Percentiles rank a stretch among this genome's conserved stretches.
Conservation (phyloP, 768 basidiomycete genomes). For the Suillus brevipes region DNA sequence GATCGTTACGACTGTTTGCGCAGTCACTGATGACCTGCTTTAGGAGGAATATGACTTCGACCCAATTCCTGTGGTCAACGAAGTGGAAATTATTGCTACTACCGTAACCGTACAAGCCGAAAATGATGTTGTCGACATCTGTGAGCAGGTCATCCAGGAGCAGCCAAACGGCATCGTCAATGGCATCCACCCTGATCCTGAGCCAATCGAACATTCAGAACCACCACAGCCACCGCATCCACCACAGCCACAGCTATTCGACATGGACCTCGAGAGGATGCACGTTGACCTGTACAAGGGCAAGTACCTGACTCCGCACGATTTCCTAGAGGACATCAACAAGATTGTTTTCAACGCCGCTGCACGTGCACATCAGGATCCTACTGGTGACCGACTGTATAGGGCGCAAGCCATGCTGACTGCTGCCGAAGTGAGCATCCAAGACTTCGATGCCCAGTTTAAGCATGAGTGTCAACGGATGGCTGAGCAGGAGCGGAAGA, state of each 20-base stretch:
- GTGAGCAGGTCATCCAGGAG: constrained; percentile 35
- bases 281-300: constrained; percentile 81
- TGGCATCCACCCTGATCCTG: constrained; percentile 30
- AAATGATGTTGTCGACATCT: constrained; percentile 47
- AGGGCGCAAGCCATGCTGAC: constrained; percentile 90
- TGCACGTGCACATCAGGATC: constrained; percentile 58
- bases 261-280: constrained; percentile 93
- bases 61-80: constrained; percentile 24
- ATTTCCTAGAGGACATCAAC: constrained; percentile 81
- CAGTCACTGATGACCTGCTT: background rate
- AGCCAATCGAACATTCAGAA: constrained; percentile 25
- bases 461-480: constrained; percentile 84
- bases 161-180: constrained; percentile 40
- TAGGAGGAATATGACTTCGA: constrained; percentile 79
- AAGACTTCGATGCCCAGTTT: constrained; percentile 82
- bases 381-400: constrained; percentile 58
- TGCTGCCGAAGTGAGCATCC: constrained; percentile 80
- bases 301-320: constrained; percentile 82
- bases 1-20: constrained; percentile 12
- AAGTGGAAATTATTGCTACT: constrained; percentile 39
- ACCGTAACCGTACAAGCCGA: constrained; percentile 38
- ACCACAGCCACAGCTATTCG: constrained; percentile 62
- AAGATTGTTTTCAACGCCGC: constrained; percentile 79
- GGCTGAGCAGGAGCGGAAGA: constrained; percentile 71
- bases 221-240: constrained; percentile 32